Evolutionary conservation across 257 asterid species (phyloP).

Genomic region (Penstemon eatonii): DNA sequence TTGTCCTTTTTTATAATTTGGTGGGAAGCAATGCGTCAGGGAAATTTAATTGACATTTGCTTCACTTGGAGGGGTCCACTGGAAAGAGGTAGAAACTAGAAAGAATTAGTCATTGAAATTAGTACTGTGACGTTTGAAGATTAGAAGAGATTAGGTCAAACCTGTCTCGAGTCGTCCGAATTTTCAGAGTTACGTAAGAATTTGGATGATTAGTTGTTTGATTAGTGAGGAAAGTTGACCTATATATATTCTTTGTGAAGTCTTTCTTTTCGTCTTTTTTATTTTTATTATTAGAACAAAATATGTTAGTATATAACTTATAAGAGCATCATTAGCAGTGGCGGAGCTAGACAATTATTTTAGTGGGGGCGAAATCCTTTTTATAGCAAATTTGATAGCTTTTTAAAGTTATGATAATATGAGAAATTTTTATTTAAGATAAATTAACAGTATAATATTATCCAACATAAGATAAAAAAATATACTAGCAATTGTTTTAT

Average conservation of each 20-base stretch:
- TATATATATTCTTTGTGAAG: neutral
- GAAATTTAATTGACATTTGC: conserved; percentile 43
- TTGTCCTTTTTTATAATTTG: neutral
- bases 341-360: too few relatives aligned
- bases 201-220: conserved; percentile 43
- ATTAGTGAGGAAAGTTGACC: conserved; percentile 25
- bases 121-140: neutral
- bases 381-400: too few relatives aligned
- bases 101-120: conserved; percentile 28
- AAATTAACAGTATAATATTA: too few relatives aligned
- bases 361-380: too few relatives aligned
- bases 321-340: too few relatives aligned
- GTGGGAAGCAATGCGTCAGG: conserved; percentile 22
- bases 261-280: neutral
- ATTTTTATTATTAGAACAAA: neutral
- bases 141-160: conserved; percentile 47
- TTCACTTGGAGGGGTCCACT: conserved; percentile 26
- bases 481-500: too few relatives aligned
- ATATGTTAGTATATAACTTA: too few relatives aligned
- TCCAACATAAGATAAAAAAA: too few relatives aligned
- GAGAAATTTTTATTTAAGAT: too few relatives aligned
- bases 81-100: neutral
- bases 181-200: conserved; percentile 35
- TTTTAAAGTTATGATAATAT: too few relatives aligned
- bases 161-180: conserved; percentile 40